Conservation (phyloP, 805 yeast genomes). For the Lipomyces sp. region DNA sequence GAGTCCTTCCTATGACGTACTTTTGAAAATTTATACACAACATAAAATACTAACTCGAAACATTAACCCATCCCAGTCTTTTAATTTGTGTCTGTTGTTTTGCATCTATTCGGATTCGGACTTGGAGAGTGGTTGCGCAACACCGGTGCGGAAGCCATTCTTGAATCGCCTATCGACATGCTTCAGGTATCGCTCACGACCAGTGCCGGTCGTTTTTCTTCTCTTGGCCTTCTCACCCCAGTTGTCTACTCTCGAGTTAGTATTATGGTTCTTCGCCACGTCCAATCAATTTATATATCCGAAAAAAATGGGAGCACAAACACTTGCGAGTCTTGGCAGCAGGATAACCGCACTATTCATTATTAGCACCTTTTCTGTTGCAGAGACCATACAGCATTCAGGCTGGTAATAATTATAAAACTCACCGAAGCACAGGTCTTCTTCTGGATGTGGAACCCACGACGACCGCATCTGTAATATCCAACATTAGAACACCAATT, state of each 20-base stretch:
- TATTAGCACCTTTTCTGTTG: neutral
- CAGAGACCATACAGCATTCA: neutral
- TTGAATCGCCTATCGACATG: conserved; percentile 97
- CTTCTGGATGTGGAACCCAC: conserved; percentile 99
- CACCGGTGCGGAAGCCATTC: conserved; percentile 95
- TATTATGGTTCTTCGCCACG: neutral
- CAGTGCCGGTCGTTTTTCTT: conserved; percentile 99
- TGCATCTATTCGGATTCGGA: conserved; percentile 11
- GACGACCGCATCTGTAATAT: conserved; percentile 83
- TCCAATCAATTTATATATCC: neutral
- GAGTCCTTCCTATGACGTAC: conserved; percentile 2
- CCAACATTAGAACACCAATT: neutral
- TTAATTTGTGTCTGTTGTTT: neutral
- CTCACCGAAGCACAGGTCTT: conserved; percentile 83
- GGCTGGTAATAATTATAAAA: neutral
- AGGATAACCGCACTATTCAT: conserved; percentile 87
- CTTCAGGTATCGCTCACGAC: conserved; percentile 98
- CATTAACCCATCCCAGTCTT: neutral
- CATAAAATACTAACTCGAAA: conserved; percentile 1
- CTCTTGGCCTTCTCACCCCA: conserved; percentile 99
- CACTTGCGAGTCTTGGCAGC: conserved; percentile 89
- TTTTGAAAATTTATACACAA: neutral
- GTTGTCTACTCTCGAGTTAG: conserved; percentile 59
- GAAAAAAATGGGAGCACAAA: conserved; percentile 46
- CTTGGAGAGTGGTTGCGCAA: conserved; percentile 51